phyloP scores from a whole-genome alignment of 2,329 filamentous ascomycete species.

The Lizonia empirigonia region DNA sequence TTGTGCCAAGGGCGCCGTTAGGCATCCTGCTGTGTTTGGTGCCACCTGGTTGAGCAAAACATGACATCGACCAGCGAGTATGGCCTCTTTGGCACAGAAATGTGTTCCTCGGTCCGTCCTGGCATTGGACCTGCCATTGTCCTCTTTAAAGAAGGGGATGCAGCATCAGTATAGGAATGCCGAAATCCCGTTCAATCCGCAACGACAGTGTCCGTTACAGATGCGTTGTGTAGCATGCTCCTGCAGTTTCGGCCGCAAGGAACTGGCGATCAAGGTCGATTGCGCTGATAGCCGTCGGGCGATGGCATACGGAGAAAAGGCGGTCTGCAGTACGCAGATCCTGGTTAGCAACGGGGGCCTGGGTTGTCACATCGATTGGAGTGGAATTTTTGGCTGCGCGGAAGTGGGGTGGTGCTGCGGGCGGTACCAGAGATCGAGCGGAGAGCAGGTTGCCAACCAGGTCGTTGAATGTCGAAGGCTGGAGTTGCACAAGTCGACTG shows the following conservation, averaged over 20 bases:
- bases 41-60: not conserved
- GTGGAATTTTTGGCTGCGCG: slow-evolving; percentile 4
- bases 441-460: slow-evolving; percentile 1
- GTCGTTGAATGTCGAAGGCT: not conserved
- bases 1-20: not conserved
- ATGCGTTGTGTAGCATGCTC: slow-evolving; percentile 1
- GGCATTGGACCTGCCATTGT: not conserved
- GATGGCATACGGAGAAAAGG: slow-evolving; percentile 3
- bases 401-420: slow-evolving; percentile 1
- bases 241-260: slow-evolving; percentile 8
- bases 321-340: slow-evolving; percentile 9
- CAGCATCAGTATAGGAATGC: not conserved
- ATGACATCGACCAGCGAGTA: not conserved
- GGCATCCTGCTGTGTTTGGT: not conserved
- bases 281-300: slow-evolving; percentile 13
- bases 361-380: slow-evolving; percentile 6
- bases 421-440: slow-evolving; percentile 9
- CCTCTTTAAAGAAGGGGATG: not conserved
- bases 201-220: not conserved
- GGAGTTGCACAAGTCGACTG: slow-evolving; percentile 2
- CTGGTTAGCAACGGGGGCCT: slow-evolving; percentile 5
- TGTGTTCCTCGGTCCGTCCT: not conserved
- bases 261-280: slow-evolving; percentile 4
- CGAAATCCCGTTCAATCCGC: not conserved
- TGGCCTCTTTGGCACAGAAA: not conserved